Percentiles rank a stretch among this genome's conserved stretches.
These are phyloP conservation scores for Perkinsus olseni DNA, from an alignment of 169 alveolate species.

Conservation along the genomic window DNA sequence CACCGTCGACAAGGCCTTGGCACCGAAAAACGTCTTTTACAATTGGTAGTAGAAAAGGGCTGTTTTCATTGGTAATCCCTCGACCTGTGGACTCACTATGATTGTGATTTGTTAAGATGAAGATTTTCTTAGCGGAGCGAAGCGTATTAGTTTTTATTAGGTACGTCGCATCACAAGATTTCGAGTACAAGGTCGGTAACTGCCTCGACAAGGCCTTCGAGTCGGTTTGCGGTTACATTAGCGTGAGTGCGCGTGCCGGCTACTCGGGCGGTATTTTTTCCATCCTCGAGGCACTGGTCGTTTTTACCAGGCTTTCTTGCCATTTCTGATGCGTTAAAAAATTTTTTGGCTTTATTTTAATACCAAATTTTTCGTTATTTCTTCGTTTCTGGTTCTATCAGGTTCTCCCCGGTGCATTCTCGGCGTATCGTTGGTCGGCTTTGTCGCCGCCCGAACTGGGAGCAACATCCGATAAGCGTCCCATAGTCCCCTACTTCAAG, in stretches of 20 bases:
- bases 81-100: background rate
- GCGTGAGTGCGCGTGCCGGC: conserved; percentile 4
- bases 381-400: background rate
- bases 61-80: background rate
- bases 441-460: background rate
- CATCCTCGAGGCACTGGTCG: no score
- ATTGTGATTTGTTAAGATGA: no score
- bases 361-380: background rate
- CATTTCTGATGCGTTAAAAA: background rate
- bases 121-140: background rate
- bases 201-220: conserved; percentile 32
- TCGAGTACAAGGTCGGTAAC: conserved; percentile 24
- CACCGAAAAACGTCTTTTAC: background rate
- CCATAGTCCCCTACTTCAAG: conserved; percentile 25
- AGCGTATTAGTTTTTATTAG: background rate
- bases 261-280: no score
- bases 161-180: conserved; percentile 12
- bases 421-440: conserved; percentile 32
- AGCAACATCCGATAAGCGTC: background rate
- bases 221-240: conserved; percentile 17
- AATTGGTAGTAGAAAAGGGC: background rate
- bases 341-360: background rate
- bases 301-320: background rate
- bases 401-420: conserved; percentile 29
- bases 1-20: background rate